Evolutionary conservation across 805 yeast genomes (phyloP).

Genomic region (Candida nemodendra): DNA sequence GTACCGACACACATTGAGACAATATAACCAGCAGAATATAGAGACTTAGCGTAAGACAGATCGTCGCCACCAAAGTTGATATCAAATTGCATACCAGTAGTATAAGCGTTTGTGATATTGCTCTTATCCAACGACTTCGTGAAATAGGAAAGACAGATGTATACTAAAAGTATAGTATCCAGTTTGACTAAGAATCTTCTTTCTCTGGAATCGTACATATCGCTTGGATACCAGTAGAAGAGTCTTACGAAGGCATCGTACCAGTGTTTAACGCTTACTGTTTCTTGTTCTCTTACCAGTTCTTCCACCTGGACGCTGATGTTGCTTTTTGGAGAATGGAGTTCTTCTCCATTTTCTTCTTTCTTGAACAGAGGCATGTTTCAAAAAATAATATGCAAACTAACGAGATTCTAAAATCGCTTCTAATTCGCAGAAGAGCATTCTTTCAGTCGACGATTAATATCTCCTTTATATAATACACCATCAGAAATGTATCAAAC

Average conservation of each 20-base stretch:
- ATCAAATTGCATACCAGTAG: slow-evolving; percentile 58
- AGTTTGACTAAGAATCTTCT: slow-evolving; percentile 49
- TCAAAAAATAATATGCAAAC: background rate
- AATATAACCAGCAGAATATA: slow-evolving; percentile 35
- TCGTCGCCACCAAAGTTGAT: slow-evolving; percentile 55
- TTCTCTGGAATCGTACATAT: slow-evolving; percentile 27
- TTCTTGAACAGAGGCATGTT: background rate
- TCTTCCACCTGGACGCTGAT: slow-evolving; percentile 13
- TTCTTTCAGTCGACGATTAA: too few species aligned
- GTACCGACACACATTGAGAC: slow-evolving; percentile 28
- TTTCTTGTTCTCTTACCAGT: slow-evolving; percentile 32
- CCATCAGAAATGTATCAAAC: too few species aligned
- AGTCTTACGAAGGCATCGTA: slow-evolving; percentile 56
- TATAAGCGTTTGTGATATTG: slow-evolving; percentile 64
- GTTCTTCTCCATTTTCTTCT: slow-evolving; percentile 7
- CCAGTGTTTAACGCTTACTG: slow-evolving; percentile 42
- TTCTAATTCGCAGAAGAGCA: too few species aligned
- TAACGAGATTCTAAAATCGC: too few species aligned
- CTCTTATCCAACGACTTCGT: slow-evolving; percentile 63
- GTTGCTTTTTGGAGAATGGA: slow-evolving; percentile 6
- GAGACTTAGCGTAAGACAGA: slow-evolving; percentile 33
- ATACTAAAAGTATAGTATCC: slow-evolving; percentile 50
- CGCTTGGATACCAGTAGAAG: slow-evolving; percentile 42
- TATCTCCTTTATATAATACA: too few species aligned
- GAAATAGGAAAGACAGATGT: slow-evolving; percentile 57